Evolutionary conservation across 441 rosid genomes (phyloP).

Genomic region (Populus hybrid): DNA sequence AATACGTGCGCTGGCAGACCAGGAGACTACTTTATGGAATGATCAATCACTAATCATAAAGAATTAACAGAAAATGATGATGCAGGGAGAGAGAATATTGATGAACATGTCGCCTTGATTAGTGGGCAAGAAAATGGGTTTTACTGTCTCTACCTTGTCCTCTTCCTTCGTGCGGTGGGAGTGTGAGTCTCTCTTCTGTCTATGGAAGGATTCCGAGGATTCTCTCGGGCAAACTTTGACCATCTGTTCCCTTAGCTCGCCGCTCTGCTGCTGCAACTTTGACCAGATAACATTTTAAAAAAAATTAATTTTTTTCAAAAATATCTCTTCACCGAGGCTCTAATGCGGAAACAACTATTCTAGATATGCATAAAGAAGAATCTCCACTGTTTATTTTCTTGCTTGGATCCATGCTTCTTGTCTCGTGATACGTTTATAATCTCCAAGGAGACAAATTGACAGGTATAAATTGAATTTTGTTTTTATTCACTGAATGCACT

Average conservation of each 20-base stretch:
- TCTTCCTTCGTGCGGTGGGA: slow-evolving; percentile 7
- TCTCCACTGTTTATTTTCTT: background rate
- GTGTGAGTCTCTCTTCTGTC: background rate
- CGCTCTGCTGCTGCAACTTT: slow-evolving; percentile 13
- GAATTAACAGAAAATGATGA: background rate
- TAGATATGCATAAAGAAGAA: too few relatives aligned
- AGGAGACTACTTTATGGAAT: background rate
- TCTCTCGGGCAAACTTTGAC: slow-evolving; percentile 32
- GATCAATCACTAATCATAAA: slow-evolving; percentile 15
- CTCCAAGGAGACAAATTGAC: background rate
- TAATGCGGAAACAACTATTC: too few relatives aligned
- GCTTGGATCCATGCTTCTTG: background rate
- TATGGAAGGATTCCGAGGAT: slow-evolving; percentile 23
- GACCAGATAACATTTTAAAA: slow-evolving; percentile 5
- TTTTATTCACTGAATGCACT: too few relatives aligned
- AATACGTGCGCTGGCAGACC: too few relatives aligned
- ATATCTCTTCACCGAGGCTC: too few relatives aligned
- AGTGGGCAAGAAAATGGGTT: slow-evolving; percentile 28
- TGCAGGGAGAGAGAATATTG: slow-evolving; percentile 24
- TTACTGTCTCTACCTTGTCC: slow-evolving; percentile 21
- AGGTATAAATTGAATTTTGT: too few relatives aligned
- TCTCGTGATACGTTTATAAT: too few relatives aligned
- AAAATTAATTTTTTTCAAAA: too few relatives aligned
- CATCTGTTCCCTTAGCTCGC: slow-evolving; percentile 21
- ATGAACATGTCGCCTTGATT: slow-evolving; percentile 50